A percentile compares a stretch with the other conserved stretches of the same genome.
phyloP scores from a whole-genome alignment of 495 filamentous ascomycete genomes.

The Chaetomium tenue region DNA sequence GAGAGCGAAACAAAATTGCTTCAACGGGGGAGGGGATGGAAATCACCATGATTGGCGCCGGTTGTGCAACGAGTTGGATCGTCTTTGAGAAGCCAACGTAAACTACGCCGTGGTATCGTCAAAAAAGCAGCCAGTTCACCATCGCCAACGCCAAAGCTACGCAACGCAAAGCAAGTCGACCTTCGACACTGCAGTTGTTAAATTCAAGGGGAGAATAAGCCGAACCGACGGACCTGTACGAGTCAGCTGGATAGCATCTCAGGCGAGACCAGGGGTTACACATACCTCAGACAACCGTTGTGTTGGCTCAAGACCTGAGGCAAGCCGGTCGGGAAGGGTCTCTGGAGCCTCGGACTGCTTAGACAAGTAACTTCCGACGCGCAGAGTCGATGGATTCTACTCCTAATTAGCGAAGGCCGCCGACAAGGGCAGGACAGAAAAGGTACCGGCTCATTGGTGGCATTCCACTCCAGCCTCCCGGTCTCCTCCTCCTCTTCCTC shows the following conservation, averaged over 20 bases:
- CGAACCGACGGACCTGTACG: conserved; percentile 50
- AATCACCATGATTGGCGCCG: conserved; percentile 65
- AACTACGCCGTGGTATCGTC: conserved; percentile 6
- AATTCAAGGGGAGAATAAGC: conserved; percentile 48
- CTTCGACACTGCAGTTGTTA: too few relatives aligned
- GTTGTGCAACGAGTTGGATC: conserved; percentile 88
- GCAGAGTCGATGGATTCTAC: conserved; percentile 40
- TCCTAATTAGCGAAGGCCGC: conserved; percentile 29
- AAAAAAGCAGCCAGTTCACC: not conserved
- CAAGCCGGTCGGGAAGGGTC: conserved; percentile 26
- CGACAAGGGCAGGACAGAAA: not conserved
- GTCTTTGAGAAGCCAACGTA: conserved; percentile 40
- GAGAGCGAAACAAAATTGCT: conserved; percentile 60
- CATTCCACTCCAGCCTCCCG: conserved; percentile 72
- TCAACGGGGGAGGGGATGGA: conserved; percentile 45
- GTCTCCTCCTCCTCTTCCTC: conserved; percentile 63
- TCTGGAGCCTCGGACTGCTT: conserved; percentile 35
- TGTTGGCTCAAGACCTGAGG: conserved; percentile 58
- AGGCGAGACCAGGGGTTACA: not conserved
- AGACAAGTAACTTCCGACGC: conserved; percentile 37
- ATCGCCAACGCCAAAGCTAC: not conserved
- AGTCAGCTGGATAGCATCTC: conserved; percentile 21
- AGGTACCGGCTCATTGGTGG: conserved; percentile 55
- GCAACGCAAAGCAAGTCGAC: not conserved
- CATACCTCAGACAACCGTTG: conserved; percentile 62